Base-by-base conservation (phyloP, 176 grass and related monocot species). In the Rhynchospora breviuscula region DNA sequence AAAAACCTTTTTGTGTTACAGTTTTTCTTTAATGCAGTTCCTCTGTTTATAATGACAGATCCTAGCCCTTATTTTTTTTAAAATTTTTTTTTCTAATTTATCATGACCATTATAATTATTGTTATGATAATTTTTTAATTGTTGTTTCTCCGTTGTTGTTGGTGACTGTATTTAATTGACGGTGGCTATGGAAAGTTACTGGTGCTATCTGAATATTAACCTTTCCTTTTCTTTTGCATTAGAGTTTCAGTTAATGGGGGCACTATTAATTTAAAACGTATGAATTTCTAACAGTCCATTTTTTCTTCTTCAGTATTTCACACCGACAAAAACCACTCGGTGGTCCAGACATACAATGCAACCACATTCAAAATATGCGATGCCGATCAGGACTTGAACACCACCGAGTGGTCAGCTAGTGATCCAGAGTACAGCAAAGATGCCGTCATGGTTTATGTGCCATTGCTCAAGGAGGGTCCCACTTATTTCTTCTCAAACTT, bases 321-420 rank as follows among this genome's bases (percentile, higher is more conserved):
- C 86, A 99, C 91, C 22, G 96, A 99, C 91, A 99, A 93, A 83
- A 95, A 93, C 78, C 96, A 99, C 86, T 91, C 96, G 23, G 91
- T 99, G 62, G 88, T 99, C 67, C 96, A 99, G 85, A 99, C 96
- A 12, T 86, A 84, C 80, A 99, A 99, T 65, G 82, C 12, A 78
- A 95, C 93, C 19, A 86, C 92, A 67, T 99, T 91, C 93, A 90
- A 88, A 83, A 90, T 80, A 85, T 99, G 96, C 79, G 89, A 93
- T 79, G 87, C 88, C 10, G 89, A 88, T 47, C 83, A 84, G 4
- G 91, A 91, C 77, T 26, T 66, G 35, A 91, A 99, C 93, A 91
- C 91, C 3, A 46, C 90, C 2, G 89, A 93, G 43, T 99, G 96
- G 96, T 95, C 96, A 5, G 86, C 87, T n/a, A 80, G 84, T 2